phyloP scores from a whole-genome alignment of 495 filamentous ascomycete genomes.

The Daldinia bambusicola region DNA sequence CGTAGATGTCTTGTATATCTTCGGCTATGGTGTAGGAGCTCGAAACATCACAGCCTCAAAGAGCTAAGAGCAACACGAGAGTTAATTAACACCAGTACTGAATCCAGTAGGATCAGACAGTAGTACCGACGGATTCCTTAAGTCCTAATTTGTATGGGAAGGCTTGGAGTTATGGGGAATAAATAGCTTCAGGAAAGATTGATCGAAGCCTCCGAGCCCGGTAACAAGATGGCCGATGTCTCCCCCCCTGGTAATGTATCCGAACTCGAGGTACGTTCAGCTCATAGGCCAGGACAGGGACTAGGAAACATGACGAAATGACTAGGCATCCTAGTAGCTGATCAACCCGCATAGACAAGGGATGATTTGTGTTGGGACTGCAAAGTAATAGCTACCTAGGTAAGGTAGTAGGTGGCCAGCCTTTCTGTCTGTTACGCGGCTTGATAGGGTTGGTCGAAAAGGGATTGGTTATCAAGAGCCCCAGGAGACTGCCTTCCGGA shows the following conservation, averaged over 20 bases:
- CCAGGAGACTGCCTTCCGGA: conserved; percentile 32
- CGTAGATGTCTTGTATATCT: conserved; percentile 30
- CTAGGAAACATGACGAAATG: conserved; percentile 45
- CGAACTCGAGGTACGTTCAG: conserved; percentile 39
- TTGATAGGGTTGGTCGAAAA: conserved; percentile 44
- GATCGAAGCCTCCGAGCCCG: conserved; percentile 40
- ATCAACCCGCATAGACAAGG: conserved; percentile 43
- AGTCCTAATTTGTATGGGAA: conserved; percentile 41
- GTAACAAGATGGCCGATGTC: conserved; percentile 41
- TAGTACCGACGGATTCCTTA: conserved; percentile 46
- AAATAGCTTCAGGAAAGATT: conserved; percentile 39
- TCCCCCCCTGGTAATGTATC: conserved; percentile 43
- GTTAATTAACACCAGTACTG: conserved; percentile 36
- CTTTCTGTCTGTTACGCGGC: conserved; percentile 43
- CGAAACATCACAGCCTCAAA: conserved; percentile 21
- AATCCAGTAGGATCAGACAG: conserved; percentile 46
- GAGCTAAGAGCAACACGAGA: conserved; percentile 24
- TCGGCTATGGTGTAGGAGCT: conserved; percentile 22
- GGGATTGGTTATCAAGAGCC: conserved; percentile 38
- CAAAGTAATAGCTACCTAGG: conserved; percentile 28
- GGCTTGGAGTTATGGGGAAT: conserved; percentile 37
- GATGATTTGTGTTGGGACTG: conserved; percentile 45
- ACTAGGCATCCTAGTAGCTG: conserved; percentile 40
- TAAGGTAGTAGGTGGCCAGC: conserved; percentile 42
- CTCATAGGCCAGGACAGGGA: conserved; percentile 31